phyloP scores from a whole-genome alignment of 495 filamentous ascomycete genomes.

The Aspergillus funiculosus region DNA sequence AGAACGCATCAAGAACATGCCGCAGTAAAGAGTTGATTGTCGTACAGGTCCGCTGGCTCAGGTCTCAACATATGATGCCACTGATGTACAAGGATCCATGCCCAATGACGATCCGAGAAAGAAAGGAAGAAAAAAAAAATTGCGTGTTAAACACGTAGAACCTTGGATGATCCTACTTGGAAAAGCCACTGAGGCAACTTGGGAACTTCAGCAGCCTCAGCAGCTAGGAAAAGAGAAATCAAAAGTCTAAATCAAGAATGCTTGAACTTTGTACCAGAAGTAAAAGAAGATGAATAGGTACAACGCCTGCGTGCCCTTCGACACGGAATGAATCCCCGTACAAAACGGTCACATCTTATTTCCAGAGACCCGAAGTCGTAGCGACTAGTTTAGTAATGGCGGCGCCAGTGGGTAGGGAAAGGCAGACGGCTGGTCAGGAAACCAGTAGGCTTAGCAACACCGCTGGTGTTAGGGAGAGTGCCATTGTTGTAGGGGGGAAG shows the following conservation, averaged over 20 bases:
- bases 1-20: no score
- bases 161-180: conserved; percentile 4
- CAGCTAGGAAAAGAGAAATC: conserved; percentile 6
- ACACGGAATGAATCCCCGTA: conserved; percentile 19
- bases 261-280: conserved; percentile 23
- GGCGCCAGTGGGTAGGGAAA: conserved; percentile 27
- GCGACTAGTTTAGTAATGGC: conserved; percentile 20
- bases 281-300: conserved; percentile 24
- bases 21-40: no score
- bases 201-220: background rate
- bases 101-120: conserved; percentile 3
- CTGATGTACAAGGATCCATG: conserved; percentile 10
- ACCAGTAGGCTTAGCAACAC: conserved; percentile 27
- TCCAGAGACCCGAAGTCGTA: conserved; percentile 3
- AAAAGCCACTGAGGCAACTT: conserved; percentile 4
- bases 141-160: conserved; percentile 13
- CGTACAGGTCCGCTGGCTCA: conserved; percentile 1
- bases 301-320: conserved; percentile 25
- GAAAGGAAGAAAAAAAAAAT: conserved; percentile 12
- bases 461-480: conserved; percentile 29
- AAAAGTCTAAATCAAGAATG: conserved; percentile 12
- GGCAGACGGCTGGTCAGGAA: conserved; percentile 21
- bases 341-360: conserved; percentile 8
- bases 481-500: conserved; percentile 35
- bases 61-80: conserved; percentile 1